These are phyloP conservation scores for Fusarium fujikuroi DNA, from an alignment of 2,329 filamentous ascomycete species.

Conservation along the genomic window DNA sequence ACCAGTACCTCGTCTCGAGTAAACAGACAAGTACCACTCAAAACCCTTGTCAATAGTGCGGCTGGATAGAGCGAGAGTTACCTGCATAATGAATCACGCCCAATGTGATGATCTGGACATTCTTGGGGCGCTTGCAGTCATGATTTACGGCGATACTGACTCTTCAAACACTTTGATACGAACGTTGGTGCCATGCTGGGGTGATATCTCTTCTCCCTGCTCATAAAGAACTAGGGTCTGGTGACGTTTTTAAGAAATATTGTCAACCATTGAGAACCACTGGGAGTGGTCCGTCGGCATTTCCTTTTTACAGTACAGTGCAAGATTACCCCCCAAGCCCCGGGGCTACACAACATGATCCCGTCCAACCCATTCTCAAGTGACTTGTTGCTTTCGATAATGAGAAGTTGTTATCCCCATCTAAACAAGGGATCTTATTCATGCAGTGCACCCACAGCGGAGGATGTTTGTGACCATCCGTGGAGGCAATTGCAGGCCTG, in stretches of 20 bases:
- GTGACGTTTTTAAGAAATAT: neutral
- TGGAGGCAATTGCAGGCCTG: fast-evolving
- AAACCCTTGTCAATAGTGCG: neutral
- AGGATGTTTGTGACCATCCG: neutral
- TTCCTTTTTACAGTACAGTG: neutral
- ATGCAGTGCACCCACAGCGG: neutral
- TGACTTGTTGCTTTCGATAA: neutral
- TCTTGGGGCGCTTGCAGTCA: fast-evolving
- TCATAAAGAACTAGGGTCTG: fast-evolving
- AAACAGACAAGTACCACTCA: neutral
- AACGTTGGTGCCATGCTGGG: no score
- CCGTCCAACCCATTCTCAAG: neutral
- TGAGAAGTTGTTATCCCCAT: neutral
- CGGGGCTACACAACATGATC: no score
- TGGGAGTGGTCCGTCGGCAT: neutral
- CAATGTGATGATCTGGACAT: fast-evolving
- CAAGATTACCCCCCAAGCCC: neutral
- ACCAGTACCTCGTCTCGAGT: neutral
- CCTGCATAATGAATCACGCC: fast-evolving
- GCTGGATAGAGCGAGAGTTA: neutral
- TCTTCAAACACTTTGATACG: fast-evolving
- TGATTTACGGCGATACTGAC: fast-evolving
- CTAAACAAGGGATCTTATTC: fast-evolving
- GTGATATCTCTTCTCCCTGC: no score
- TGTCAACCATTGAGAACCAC: neutral